phyloP scores from a whole-genome alignment of 192 early-diverging fungal genomes.

The Gaertneriomyces semiglobifer region DNA sequence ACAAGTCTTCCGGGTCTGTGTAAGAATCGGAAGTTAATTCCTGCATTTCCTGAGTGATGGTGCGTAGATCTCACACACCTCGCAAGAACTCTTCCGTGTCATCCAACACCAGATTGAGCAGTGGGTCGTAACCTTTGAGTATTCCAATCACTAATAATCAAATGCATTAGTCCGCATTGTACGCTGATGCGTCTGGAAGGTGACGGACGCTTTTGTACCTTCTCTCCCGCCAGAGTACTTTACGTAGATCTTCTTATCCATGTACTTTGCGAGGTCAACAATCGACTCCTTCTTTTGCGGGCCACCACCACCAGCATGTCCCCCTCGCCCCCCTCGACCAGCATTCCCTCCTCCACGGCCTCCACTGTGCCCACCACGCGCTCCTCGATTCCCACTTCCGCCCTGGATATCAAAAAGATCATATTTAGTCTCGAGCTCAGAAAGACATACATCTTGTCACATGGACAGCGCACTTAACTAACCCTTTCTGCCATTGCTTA shows the following conservation, averaged over 20 bases:
- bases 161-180: constrained; percentile 6
- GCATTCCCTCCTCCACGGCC: constrained; percentile 48
- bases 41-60: background rate
- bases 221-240: constrained; percentile 92
- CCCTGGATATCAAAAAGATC: too few species aligned
- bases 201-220: constrained; percentile 54
- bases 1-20: constrained; percentile 32
- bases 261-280: constrained; percentile 89
- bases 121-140: constrained; percentile 88
- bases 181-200: background rate
- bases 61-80: constrained; percentile 34
- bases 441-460: too few species aligned
- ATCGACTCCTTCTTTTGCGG: constrained; percentile 71
- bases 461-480: too few species aligned
- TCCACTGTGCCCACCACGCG: constrained; percentile 3
- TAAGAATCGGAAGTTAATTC: background rate
- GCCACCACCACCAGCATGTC: constrained; percentile 40
- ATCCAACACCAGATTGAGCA: constrained; percentile 92
- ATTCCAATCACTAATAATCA: constrained; percentile 71
- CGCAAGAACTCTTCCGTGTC: constrained; percentile 79
- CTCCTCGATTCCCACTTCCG: too few species aligned
- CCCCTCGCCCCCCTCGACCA: constrained; percentile 51
- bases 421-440: too few species aligned
- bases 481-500: too few species aligned
- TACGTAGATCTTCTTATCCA: constrained; percentile 86